Conservation (phyloP, 2,329 filamentous ascomycete genomes). For the Monilinia laxa region DNA sequence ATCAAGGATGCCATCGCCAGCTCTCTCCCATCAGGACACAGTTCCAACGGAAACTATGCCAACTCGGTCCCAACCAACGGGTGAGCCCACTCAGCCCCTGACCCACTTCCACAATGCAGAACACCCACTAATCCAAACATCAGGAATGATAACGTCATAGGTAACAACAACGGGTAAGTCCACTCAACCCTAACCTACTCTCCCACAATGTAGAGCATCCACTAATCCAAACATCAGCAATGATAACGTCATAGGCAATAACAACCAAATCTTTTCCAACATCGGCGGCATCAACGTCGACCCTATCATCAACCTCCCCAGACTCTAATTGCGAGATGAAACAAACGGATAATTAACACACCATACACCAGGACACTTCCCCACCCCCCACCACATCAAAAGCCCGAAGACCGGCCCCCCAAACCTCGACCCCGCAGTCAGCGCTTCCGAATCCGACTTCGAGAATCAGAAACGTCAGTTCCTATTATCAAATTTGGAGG, state of each 20-base stretch:
- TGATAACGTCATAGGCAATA: neutral
- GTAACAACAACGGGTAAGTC: neutral
- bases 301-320: neutral
- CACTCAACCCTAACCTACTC: neutral
- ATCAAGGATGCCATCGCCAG: neutral
- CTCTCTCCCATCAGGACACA: neutral
- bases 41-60: neutral
- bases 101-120: neutral
- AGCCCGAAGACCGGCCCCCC: too few relatives aligned
- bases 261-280: neutral
- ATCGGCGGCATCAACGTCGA: conserved; percentile 1
- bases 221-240: neutral
- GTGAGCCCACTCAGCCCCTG: neutral
- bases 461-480: conserved; percentile 10
- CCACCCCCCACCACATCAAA: neutral
- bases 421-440: neutral
- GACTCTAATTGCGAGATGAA: neutral
- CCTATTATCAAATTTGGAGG: neutral
- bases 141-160: conserved; percentile 5
- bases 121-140: neutral
- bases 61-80: neutral
- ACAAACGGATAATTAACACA: neutral
- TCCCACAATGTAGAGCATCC: neutral
- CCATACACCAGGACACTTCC: neutral
- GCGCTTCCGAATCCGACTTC: neutral